Evolutionary conservation across 441 rosid species (phyloP), one percentile per base, ranked within the genome.

Genomic region (Arabidopsis hybrid): DNA sequence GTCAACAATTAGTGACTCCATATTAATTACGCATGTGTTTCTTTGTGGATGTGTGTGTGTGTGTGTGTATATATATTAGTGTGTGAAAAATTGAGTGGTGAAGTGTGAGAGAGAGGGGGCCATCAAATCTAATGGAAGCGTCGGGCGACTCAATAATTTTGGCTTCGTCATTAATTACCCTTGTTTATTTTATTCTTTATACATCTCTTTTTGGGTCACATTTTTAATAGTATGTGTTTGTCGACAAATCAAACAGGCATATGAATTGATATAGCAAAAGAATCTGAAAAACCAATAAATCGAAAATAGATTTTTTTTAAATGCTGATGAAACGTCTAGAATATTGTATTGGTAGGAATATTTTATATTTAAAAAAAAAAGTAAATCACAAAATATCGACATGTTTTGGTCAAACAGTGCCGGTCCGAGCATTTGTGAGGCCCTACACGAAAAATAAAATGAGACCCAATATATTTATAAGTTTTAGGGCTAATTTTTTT

Each of bases 61-160:
- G 26, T n/a, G 38, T 7, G 8, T 16, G 7, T 46, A 56, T 35
- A 1, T 13, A 55, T 11, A 55, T 18, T 17, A 35, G 18, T 35
- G 46, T 46, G 7, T 29, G 35, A 17, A 65, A 65, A 36, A 57
- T 6, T 16, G 34, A 49, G 14, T 57, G 71, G 77, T 31, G 62
- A 12, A 18, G 31, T 71, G 51, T 52, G 53, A 5, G 51, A 55
- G 34, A 38, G 53, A 49, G 35, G 72, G 78, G 78, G 60, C 78
- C 78, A 59, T 64, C 70, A 72, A 50, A 74, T 74, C 78, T 74
- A 60, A 32, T 59, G 67, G 73, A 74, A 74, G 38, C 61, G 36
- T 74, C 55, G 31, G 67, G 78, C 26, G 61, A 31, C 55, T 74
- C 72, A 40, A 67, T 74, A 31, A 67, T 74, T 51, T 59, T 34